Evolutionary conservation across 1,284 basidiomycete species (phyloP), one percentile per base, ranked within the genome.

Genomic region (Leccinum holopus): DNA sequence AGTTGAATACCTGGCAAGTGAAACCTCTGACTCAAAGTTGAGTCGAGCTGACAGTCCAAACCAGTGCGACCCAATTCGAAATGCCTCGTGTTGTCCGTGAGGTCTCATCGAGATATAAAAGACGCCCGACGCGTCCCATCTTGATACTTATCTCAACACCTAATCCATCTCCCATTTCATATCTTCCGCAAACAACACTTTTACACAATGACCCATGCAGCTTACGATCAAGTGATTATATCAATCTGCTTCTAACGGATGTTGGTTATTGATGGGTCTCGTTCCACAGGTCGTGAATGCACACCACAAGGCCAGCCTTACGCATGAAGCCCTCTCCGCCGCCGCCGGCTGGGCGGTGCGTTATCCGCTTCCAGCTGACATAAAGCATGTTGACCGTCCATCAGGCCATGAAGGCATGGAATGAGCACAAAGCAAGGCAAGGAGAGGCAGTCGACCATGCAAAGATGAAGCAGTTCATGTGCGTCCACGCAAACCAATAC

Each of bases 351-450:
- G 62, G 41, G 70, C 64, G 66, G 72, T 75, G 3, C 21, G 59
- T 6, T 25, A 11, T 25, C 11, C 2, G 18, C 12, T 2, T 3
- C 8, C 16, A n/a, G 28, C 54, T 32, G 11, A 11, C 28, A 35
- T 7, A n/a, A 47, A 51, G 12, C 30, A n/a, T 51, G 1, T 55
- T 66, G 33, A 72, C 11, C 18, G 7, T 25, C 28, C 18, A 5
- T n/a, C 54, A 73, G 75, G 75, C 73, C 33, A 49, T 47, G 62
- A 76, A 75, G 54, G 64, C 70, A 10, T 76, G 47, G 39, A 62
- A 74, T 16, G 49, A 65, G 0, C 72, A 76, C 63, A 7, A 59
- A 2, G 58, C 30, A 60, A 73, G 63, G 12, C 14, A 68, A 0
- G 72, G 72, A 2, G 33, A 61, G 52, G 3, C 53, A 0, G 69